These are phyloP conservation scores for Blattamonas nauphoetae DNA, from an alignment of 78 protist species.

Conservation along the genomic window DNA sequence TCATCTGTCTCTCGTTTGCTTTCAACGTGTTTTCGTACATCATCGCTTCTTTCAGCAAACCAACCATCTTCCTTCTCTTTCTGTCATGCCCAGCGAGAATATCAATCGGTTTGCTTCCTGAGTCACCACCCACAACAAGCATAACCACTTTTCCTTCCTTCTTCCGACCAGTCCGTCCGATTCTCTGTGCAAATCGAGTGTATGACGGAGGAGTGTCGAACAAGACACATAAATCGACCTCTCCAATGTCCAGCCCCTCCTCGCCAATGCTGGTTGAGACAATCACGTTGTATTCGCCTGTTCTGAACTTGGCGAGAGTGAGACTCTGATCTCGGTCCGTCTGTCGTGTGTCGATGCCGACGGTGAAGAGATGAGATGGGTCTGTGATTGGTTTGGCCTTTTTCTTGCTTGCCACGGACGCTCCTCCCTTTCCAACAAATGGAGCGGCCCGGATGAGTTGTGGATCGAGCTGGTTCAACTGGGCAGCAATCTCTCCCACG, in stretches of 20 bases:
- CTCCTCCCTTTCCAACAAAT: slow-evolving; percentile 24
- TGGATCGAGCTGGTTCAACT: neutral
- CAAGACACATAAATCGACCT: slow-evolving; percentile 67
- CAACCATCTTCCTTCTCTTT: too few species aligned
- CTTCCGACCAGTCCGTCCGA: slow-evolving; percentile 86
- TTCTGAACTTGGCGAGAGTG: slow-evolving; percentile 33
- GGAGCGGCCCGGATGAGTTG: neutral
- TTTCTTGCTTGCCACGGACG: too few species aligned
- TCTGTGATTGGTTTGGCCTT: neutral
- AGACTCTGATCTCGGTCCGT: neutral
- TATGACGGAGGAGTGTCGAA: slow-evolving; percentile 61
- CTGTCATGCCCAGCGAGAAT: too few species aligned
- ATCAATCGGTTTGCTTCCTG: too few species aligned
- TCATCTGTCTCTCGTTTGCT: too few species aligned
- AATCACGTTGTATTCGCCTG: slow-evolving; percentile 62
- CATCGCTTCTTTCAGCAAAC: too few species aligned
- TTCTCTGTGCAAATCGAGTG: slow-evolving; percentile 70
- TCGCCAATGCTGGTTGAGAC: slow-evolving; percentile 89
- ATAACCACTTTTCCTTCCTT: slow-evolving; percentile 22
- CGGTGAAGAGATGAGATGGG: too few species aligned
- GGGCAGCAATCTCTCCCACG: slow-evolving; percentile 26
- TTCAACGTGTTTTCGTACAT: too few species aligned
- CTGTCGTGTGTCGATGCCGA: too few species aligned
- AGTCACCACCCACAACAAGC: neutral
- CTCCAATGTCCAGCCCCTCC: slow-evolving; percentile 67